phyloP scores from a whole-genome alignment of 2,329 filamentous ascomycete species.

The Aspergillus arachidicola region DNA sequence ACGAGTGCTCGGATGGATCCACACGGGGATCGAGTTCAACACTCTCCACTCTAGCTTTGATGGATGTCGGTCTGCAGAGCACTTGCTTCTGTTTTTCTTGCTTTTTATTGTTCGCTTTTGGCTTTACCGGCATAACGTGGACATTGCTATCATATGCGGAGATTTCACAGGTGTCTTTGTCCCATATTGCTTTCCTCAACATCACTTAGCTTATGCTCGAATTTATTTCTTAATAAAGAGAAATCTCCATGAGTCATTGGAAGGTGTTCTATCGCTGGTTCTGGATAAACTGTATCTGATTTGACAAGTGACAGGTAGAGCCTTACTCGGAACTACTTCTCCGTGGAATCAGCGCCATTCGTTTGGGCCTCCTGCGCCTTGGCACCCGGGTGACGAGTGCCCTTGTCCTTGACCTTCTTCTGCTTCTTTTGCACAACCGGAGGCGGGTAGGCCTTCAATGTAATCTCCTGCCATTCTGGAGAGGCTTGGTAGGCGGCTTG shows the following conservation, averaged over 20 bases:
- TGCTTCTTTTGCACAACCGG: slow-evolving; percentile 68
- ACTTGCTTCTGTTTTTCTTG: not conserved
- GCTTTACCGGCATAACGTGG: not conserved
- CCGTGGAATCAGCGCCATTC: not conserved
- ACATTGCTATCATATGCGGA: not conserved
- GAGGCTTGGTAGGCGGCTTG: slow-evolving; percentile 70
- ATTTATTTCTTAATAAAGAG: not conserved
- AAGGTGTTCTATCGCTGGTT: not conserved
- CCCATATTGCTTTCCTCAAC: not conserved
- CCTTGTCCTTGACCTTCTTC: slow-evolving; percentile 76
- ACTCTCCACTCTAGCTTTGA: not conserved
- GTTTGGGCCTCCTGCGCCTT: slow-evolving; percentile 31
- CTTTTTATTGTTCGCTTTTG: not conserved
- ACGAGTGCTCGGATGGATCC: not conserved
- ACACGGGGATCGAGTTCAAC: not conserved
- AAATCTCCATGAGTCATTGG: not conserved
- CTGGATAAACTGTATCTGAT: not conserved
- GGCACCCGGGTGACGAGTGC: slow-evolving; percentile 53
- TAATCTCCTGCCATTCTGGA: slow-evolving; percentile 77
- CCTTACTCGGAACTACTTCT: not conserved
- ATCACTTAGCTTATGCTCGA: not conserved
- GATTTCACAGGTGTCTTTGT: not conserved
- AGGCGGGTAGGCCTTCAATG: slow-evolving; percentile 79
- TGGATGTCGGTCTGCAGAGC: not conserved
- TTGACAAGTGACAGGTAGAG: not conserved